Evolutionary conservation across 2,329 filamentous ascomycete genomes (phyloP).

Genomic region (Pseudogymnoascus sp.): DNA sequence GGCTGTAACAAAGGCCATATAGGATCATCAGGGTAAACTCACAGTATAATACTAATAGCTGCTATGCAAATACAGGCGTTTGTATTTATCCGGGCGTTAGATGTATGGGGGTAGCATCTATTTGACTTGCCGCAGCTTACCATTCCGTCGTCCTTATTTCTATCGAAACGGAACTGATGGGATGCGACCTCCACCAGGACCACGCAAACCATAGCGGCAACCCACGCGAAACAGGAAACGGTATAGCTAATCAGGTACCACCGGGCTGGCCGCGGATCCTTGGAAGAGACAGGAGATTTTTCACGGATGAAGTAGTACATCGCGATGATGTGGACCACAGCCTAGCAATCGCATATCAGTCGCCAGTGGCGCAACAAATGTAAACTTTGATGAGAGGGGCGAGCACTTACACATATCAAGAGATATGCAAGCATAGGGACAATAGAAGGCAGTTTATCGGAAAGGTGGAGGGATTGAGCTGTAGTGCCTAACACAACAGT

Average conservation of each 20-base stretch:
- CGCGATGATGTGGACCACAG: background rate
- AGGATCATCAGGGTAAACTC: background rate
- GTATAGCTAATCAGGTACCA: background rate
- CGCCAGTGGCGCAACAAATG: background rate
- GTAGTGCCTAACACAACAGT: background rate
- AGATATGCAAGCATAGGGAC: background rate
- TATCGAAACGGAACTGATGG: background rate
- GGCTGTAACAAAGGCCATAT: background rate
- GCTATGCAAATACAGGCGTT: background rate
- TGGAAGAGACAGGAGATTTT: background rate
- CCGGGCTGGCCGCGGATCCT: background rate
- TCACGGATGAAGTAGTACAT: background rate
- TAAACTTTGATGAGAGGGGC: background rate
- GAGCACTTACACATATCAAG: background rate
- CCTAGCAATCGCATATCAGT: background rate
- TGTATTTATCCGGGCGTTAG: background rate
- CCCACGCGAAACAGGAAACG: background rate
- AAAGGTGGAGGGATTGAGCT: background rate
- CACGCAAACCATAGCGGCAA: background rate
- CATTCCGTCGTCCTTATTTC: background rate
- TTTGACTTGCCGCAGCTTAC: too few relatives aligned
- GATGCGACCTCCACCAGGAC: background rate
- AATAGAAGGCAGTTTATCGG: background rate
- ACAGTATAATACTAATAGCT: background rate
- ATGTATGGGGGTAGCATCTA: background rate